These are phyloP conservation scores for Lodderomyces orthopsilosis DNA, from an alignment of 1,139 yeast species.

Conservation along the genomic window DNA sequence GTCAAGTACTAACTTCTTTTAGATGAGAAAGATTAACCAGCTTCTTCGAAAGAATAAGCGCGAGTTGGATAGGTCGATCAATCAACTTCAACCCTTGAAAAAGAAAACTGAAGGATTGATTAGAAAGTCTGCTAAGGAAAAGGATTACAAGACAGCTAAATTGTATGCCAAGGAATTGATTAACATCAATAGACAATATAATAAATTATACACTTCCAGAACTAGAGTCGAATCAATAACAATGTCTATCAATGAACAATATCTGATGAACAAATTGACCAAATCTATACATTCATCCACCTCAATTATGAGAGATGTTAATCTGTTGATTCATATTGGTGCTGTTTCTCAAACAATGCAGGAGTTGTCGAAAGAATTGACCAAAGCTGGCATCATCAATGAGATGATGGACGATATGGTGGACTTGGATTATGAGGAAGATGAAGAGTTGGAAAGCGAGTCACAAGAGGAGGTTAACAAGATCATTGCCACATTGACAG, in stretches of 20 bases:
- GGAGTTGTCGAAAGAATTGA: constrained; percentile 80
- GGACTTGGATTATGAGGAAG: constrained; percentile 57
- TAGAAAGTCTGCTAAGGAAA: constrained; percentile 71
- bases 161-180: constrained; percentile 81
- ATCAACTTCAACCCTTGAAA: constrained; percentile 64
- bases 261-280: constrained; percentile 79
- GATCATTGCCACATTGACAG: constrained; percentile 44
- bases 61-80: constrained; percentile 70
- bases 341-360: constrained; percentile 83
- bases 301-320: constrained; percentile 84
- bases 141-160: constrained; percentile 72
- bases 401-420: constrained; percentile 95
- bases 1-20: constrained; percentile 1
- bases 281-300: constrained; percentile 81
- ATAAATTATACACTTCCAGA: constrained; percentile 71
- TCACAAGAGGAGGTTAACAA: constrained; percentile 67
- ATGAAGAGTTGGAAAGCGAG: constrained; percentile 64
- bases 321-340: constrained; percentile 72
- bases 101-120: constrained; percentile 76
- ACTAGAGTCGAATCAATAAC: constrained; percentile 84
- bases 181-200: constrained; percentile 69
- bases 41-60: constrained; percentile 82
- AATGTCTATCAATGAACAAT: constrained; percentile 89
- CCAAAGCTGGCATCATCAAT: constrained; percentile 88
- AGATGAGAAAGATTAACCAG: constrained; percentile 79